phyloP scores from a whole-genome alignment of 306 rosid species.

The Inga leiocalycina region DNA sequence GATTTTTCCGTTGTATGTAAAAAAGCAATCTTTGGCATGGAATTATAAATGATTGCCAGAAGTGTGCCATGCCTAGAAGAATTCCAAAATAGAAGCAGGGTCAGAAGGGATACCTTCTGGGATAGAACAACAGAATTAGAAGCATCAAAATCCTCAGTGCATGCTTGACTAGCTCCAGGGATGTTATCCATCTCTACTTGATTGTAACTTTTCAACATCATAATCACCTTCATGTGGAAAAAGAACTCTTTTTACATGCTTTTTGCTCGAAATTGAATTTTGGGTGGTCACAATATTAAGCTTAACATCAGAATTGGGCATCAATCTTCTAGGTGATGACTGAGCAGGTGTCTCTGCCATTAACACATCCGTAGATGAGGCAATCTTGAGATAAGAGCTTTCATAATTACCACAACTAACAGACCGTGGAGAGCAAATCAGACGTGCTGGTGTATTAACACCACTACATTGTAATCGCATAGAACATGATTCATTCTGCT shows the following conservation, averaged over 20 bases:
- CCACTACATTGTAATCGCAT: slow-evolving; percentile 23
- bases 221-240: slow-evolving; percentile 45
- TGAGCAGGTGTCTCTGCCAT: slow-evolving; percentile 58
- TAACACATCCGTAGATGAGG: slow-evolving; percentile 38
- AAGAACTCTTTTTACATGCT: slow-evolving; percentile 73
- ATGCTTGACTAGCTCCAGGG: slow-evolving; percentile 29
- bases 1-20: neutral
- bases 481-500: slow-evolving; percentile 37
- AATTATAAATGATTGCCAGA: slow-evolving; percentile 1
- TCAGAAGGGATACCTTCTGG: slow-evolving; percentile 49
- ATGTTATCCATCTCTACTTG: slow-evolving; percentile 32
- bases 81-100: slow-evolving; percentile 19
- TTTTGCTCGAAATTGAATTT: slow-evolving; percentile 35
- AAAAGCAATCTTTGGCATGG: slow-evolving; percentile 16
- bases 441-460: slow-evolving; percentile 37
- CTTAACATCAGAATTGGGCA: slow-evolving; percentile 49
- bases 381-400: slow-evolving; percentile 47
- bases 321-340: slow-evolving; percentile 49
- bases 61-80: neutral
- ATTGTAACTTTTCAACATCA: slow-evolving; percentile 40
- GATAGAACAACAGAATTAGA: slow-evolving; percentile 36
- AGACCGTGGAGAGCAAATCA: slow-evolving; percentile 35
- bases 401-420: slow-evolving; percentile 19
- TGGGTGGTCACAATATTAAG: slow-evolving; percentile 28
- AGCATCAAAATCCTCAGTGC: slow-evolving; percentile 21